Evolutionary conservation across 257 asterid genomes (phyloP).

Genomic region (Ligustrum vulgare): DNA sequence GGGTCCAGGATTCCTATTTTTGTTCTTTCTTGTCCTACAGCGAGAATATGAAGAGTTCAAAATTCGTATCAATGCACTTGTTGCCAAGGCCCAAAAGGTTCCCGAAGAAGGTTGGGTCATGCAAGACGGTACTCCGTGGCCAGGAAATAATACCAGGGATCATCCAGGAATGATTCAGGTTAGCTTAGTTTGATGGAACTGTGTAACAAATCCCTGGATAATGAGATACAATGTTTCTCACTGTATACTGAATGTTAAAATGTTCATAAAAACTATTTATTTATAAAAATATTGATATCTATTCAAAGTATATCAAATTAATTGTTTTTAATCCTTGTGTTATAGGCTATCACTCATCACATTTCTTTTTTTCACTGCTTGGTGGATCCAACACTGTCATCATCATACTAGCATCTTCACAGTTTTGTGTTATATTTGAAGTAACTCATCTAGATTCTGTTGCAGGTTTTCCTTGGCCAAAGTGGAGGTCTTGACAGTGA

Average conservation of each 20-base stretch:
- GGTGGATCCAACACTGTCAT: neutral
- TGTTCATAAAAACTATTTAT: neutral
- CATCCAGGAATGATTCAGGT: constrained; percentile 99
- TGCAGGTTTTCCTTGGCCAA: constrained; percentile 94
- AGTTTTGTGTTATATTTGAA: constrained; percentile 11
- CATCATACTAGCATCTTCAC: constrained; percentile 3
- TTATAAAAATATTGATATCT: neutral
- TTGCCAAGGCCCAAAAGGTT: constrained; percentile 84
- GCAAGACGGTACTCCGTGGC: constrained; percentile 99
- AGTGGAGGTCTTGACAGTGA: constrained; percentile 97
- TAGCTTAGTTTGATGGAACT: constrained; percentile 21
- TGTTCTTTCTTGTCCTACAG: constrained; percentile 41
- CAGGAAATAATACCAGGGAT: constrained; percentile 95
- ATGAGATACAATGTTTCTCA: neutral
- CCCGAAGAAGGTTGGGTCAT: constrained; percentile 98
- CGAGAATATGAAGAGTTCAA: constrained; percentile 97
- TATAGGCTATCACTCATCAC: neutral
- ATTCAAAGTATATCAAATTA: neutral
- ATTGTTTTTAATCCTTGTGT: neutral
- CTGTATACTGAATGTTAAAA: neutral
- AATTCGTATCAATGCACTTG: constrained; percentile 78
- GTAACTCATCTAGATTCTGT: constrained; percentile 20
- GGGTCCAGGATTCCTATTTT: constrained; percentile 26
- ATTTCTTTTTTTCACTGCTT: neutral
- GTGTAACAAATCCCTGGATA: neutral